Evolutionary conservation across 176 grass and related monocot genomes (phyloP).

Genomic region (Musa itinerans): DNA sequence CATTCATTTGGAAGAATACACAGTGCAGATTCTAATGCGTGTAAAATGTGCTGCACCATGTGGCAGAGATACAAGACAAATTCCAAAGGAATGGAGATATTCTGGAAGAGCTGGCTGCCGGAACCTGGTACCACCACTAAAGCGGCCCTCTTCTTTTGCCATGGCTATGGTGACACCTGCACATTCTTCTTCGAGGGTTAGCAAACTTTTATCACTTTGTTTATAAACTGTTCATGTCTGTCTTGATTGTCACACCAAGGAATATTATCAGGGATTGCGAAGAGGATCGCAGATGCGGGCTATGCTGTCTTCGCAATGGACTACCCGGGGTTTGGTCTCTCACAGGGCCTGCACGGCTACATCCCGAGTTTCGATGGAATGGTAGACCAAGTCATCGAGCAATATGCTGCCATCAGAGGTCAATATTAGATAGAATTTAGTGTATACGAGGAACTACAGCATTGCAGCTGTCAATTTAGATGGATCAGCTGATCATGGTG

Average conservation of each 20-base stretch:
- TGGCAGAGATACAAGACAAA: constrained; percentile 70
- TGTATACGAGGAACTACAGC: background rate
- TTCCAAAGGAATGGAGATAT: constrained; percentile 87
- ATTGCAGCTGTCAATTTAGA: background rate
- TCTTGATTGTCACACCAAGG: background rate
- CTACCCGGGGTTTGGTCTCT: constrained; percentile 88
- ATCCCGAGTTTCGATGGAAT: constrained; percentile 93
- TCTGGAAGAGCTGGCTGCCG: constrained; percentile 97
- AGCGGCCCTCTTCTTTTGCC: constrained; percentile 91
- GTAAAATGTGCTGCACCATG: background rate
- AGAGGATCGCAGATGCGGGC: constrained; percentile 64
- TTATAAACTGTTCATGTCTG: constrained; percentile 11
- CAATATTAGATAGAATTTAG: constrained; percentile 15
- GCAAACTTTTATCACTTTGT: constrained; percentile 6
- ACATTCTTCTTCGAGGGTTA: constrained; percentile 98
- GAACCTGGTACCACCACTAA: constrained; percentile 42
- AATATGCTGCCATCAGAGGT: constrained; percentile 75
- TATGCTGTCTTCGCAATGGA: constrained; percentile 97
- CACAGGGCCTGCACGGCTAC: constrained; percentile 90
- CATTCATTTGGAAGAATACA: background rate
- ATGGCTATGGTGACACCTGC: constrained; percentile 91
- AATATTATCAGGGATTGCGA: constrained; percentile 62
- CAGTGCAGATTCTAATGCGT: no score
- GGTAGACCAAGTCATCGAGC: constrained; percentile 97
- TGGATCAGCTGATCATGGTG: background rate